Base-by-base conservation (phyloP, 2,329 filamentous ascomycete genomes). In the Knufia fluminis region DNA sequence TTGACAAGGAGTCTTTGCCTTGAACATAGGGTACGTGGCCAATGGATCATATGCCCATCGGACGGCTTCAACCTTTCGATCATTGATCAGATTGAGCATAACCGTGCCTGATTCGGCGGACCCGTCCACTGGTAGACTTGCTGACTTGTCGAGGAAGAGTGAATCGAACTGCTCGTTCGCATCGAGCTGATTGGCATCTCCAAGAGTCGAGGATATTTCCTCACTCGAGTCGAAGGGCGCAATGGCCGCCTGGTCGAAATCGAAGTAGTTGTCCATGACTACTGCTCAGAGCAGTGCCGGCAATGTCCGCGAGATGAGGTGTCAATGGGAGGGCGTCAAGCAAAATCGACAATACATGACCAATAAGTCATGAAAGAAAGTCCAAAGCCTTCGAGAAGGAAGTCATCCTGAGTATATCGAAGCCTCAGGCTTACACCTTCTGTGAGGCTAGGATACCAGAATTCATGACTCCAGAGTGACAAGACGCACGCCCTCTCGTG, bases 221-320 rank as follows among this genome's bases (percentile, higher is more conserved):
- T 71, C 68, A 48, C 69, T 66, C 20, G 67, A 64, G 42, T 60
- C 56, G 23, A 60, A 62, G 23, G 56, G 55, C 24, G 64, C 60
- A 23, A 65, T 64, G 17, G 69, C 68, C 28, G 70, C 70, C 50
- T 68, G 65, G 52, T 72, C 68, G 52, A 72, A 72, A 52, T 72
- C 64, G 54, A 72, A 72, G 59, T 70, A 72, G 57, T 72, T 45
- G 45, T 48, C 70, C 70, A 72, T 70, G 10, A 43, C 56, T 39
- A 36, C 46, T 42, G 48, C 31, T 39, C 45, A 40, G 24, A 20
- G 22, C 19, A 39, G 8, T 26, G 22, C 8, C 45, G 33, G 23
- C 16, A 23, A 40, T 28, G 16, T 17, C 20, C 45, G 23, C 22
- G 45, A 40, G 33, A 48, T 35, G 36, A 40, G 45, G 35, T 20